phyloP scores from a whole-genome alignment of 108 stramenopile genomes.

The Craspedostauros australis region DNA sequence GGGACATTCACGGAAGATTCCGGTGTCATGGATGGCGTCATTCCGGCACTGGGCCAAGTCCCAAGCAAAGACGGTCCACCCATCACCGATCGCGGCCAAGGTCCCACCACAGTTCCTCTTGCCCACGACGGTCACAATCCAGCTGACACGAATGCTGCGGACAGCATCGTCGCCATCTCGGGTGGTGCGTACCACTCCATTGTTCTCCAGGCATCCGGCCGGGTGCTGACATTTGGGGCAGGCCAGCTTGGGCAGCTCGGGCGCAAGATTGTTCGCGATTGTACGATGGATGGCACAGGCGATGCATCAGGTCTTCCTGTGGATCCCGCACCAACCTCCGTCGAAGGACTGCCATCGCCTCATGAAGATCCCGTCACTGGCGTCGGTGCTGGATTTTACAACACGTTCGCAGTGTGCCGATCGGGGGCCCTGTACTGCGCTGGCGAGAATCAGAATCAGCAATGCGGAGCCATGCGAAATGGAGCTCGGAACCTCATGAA shows the following conservation, averaged over 20 bases:
- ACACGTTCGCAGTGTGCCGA: conserved; percentile 6
- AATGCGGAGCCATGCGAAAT: conserved; percentile 15
- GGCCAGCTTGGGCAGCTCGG: conserved; percentile 24
- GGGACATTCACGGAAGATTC: conserved; percentile 20
- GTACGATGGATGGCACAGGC: not conserved
- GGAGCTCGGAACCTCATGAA: conserved; percentile 6
- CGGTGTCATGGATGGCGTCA: conserved; percentile 9
- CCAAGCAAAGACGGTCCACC: not conserved
- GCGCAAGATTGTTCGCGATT: too few species aligned
- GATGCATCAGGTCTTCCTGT: conserved; percentile 15
- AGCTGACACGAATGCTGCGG: conserved; percentile 5
- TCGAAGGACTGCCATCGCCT: not conserved
- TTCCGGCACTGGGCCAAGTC: conserved; percentile 18
- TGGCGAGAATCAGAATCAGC: conserved; percentile 21
- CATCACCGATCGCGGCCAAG: not conserved
- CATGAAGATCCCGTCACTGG: not conserved
- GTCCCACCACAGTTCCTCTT: not conserved
- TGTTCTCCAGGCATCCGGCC: not conserved
- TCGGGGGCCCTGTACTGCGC: conserved; percentile 10
- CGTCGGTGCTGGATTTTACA: conserved; percentile 20
- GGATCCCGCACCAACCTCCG: conserved; percentile 13
- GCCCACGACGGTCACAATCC: conserved; percentile 1
- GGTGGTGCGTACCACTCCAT: conserved; percentile 17
- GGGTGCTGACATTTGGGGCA: conserved; percentile 17
- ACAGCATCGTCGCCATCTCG: conserved; percentile 9